phyloP scores from a whole-genome alignment of 306 rosid genomes.

The Rosa chinensis region DNA sequence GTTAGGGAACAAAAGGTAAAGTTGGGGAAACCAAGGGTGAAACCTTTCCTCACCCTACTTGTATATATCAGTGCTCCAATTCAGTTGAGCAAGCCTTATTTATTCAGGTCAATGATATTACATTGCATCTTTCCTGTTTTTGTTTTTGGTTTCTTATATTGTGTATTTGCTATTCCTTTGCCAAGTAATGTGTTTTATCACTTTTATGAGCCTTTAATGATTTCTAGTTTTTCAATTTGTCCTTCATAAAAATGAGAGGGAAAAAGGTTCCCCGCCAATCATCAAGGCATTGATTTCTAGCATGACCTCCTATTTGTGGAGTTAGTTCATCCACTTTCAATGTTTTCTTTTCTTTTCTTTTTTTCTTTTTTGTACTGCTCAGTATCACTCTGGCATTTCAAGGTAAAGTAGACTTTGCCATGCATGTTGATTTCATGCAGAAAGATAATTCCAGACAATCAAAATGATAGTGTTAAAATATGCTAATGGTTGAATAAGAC shows the following conservation, averaged over 20 bases:
- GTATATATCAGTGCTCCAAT: constrained; percentile 35
- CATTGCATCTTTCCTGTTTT: constrained; percentile 15
- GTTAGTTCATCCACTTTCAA: not conserved
- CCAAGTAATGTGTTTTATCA: constrained; percentile 8
- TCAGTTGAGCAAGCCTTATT: constrained; percentile 33
- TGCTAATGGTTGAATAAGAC: not conserved
- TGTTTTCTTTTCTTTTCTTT: not conserved
- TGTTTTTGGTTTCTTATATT: not conserved
- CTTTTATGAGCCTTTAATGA: constrained; percentile 1
- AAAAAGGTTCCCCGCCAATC: not conserved
- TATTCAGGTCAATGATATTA: constrained; percentile 30
- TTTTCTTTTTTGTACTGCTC: not conserved
- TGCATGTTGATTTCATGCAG: not conserved
- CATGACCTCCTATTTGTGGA: not conserved
- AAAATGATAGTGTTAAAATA: not conserved
- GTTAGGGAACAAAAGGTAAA: constrained; percentile 66
- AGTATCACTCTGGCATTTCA: not conserved
- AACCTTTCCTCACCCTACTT: constrained; percentile 40
- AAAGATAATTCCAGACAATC: not conserved
- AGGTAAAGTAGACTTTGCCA: not conserved
- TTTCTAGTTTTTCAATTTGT: not conserved
- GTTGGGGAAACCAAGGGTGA: constrained; percentile 44
- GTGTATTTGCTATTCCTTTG: constrained; percentile 13
- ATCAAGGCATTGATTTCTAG: not conserved
- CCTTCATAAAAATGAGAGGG: not conserved